Evolutionary conservation across 768 basidiomycete species (phyloP).

Genomic region (Leccinum pellstonianum): DNA sequence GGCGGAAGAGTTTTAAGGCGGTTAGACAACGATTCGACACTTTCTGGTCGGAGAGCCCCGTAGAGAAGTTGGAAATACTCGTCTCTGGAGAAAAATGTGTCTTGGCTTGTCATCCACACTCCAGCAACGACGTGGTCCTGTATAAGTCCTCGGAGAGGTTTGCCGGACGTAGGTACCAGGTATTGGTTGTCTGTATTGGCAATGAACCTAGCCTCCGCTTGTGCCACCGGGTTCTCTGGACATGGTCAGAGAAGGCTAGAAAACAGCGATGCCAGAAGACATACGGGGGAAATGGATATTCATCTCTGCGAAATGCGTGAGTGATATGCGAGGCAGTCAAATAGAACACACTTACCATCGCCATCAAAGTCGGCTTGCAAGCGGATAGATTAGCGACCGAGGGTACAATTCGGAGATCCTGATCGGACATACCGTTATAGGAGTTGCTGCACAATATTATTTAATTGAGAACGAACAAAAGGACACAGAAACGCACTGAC

Average conservation of each 20-base stretch:
- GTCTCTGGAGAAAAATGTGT: constrained; percentile 91
- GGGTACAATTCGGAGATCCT: constrained; percentile 2
- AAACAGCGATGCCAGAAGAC: constrained; percentile 28
- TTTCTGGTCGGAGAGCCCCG: constrained; percentile 89
- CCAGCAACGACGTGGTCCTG: constrained; percentile 99
- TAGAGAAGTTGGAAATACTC: constrained; percentile 97
- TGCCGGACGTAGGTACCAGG: constrained; percentile 97
- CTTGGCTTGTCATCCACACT: constrained; percentile 98
- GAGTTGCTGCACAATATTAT: constrained; percentile 67
- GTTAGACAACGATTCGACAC: constrained; percentile 52
- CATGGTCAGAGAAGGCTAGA: constrained; percentile 1
- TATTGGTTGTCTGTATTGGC: constrained; percentile 99
- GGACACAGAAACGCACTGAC: constrained; percentile 44
- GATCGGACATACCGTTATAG: constrained; percentile 73
- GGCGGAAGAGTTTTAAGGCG: constrained; percentile 84
- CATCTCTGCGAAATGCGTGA: constrained; percentile 67
- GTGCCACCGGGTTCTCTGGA: constrained; percentile 89
- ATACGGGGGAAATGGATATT: constrained; percentile 98
- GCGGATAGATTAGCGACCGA: constrained; percentile 8
- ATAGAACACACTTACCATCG: constrained; percentile 55
- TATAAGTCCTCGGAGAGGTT: constrained; percentile 94
- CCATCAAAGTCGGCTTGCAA: constrained; percentile 84
- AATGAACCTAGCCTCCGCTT: constrained; percentile 90
- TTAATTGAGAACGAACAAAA: constrained; percentile 13
- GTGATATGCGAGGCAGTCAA: neutral